Conservation (phyloP, 75 land plant species). For the Pseudotsuga menziesii region DNA sequence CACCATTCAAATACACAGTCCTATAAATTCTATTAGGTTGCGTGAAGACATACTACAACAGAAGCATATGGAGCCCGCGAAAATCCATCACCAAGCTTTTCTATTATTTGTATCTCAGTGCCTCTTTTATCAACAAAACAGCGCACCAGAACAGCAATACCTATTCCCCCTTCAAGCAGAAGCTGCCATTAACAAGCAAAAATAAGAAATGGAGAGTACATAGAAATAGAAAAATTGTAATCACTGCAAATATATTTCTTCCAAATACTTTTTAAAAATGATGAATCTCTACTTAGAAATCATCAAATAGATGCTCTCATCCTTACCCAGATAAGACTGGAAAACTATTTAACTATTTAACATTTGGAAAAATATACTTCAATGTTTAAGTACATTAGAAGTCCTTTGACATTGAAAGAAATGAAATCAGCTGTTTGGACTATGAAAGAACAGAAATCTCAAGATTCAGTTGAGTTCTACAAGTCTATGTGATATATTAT, state of each 20-base stretch:
- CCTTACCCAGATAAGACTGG: conserved; percentile 82
- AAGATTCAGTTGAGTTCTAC: too few species aligned
- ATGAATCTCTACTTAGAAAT: not conserved
- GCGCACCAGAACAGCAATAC: conserved; percentile 76
- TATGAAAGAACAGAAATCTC: too few species aligned
- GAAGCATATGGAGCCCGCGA: conserved; percentile 67
- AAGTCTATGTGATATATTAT: too few species aligned
- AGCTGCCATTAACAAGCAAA: conserved; percentile 50
- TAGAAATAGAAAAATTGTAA: not conserved
- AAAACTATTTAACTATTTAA: too few species aligned
- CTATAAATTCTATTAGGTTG: not conserved
- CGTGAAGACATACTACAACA: conserved; percentile 59
- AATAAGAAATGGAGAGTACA: not conserved
- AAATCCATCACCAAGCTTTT: conserved; percentile 74
- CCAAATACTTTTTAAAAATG: not conserved
- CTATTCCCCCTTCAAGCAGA: conserved; percentile 64
- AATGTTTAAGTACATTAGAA: too few species aligned
- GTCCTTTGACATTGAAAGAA: too few species aligned
- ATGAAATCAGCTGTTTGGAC: too few species aligned
- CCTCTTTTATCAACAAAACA: conserved; percentile 68
- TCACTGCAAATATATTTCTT: not conserved
- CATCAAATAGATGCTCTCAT: not conserved
- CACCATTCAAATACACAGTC: not conserved
- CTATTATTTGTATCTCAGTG: conserved; percentile 42
- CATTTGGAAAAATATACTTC: too few species aligned